Base-by-base conservation (phyloP, 805 yeast species). In the Tetrapisispora taiwanensis region DNA sequence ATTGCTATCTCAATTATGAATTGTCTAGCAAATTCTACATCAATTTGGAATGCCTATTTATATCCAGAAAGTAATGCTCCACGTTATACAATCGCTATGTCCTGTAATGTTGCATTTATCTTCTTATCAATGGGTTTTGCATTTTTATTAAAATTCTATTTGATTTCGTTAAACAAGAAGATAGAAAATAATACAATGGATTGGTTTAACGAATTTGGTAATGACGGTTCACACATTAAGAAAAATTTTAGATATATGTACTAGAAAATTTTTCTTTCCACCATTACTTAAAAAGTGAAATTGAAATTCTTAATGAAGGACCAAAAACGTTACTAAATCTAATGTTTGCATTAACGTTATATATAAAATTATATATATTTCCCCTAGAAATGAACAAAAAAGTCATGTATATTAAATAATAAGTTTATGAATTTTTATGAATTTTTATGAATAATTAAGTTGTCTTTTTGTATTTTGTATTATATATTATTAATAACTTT, bases 1-100 rank as follows among this genome's bases (percentile, higher is more conserved):
- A 71, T 75, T 48, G 76, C 79, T 8, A 58, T 76, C 51, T 78
- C 80, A 0, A 52, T 74, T 46, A 73, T 78, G 71, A 78, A 78
- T 56, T 72, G 77, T 56, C 54, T 75, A 40, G 71, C 77, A 20
- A 75, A 76, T 55, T 70, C 78, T 6, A 73, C 80, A 0, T 73
- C 78, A 4, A 74, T 75, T 42, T 74, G 78, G 74, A 76, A 74
- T 46, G 62, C 79, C 1, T 75, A 72, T 53, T 60, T 75, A 37
- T 75, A 75, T 49, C 76, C 77, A 14, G 37, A 62, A 2, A 48
- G 64, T 12, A 65, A 61, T 30, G 69, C 69, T 15, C 81, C 80
- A 33, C 62, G 72, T 35, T 75, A 73, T 50, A 50, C 68, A 40
- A 61, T 62, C 31, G 79, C 77, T 7, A 72, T 72, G 50, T 54